Conservation (phyloP, 371 early-diverging fungal species). For the Capillidium rhysosporum region DNA sequence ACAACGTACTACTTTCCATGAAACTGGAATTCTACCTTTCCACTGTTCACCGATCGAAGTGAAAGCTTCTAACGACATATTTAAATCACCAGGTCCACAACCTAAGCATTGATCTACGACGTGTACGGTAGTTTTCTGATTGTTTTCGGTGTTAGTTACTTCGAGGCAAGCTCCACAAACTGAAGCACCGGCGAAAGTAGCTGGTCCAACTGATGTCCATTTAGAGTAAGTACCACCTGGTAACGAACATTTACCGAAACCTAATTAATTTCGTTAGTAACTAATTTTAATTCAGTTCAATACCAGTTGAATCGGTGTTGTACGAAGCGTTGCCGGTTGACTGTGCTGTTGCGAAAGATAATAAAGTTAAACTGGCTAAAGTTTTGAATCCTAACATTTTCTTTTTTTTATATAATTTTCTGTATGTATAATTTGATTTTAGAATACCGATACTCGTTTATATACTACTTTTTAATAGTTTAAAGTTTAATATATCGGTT, state of each 20-base stretch:
- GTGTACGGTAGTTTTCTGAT: neutral
- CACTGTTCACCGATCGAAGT: neutral
- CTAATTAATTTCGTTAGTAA: neutral
- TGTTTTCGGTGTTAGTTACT: neutral
- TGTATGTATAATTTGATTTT: no score
- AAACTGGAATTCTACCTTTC: neutral
- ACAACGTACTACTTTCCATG: conserved; percentile 1
- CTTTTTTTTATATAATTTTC: no score
- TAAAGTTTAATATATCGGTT: no score
- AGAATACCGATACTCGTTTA: neutral
- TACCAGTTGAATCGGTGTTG: conserved; percentile 5
- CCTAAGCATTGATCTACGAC: conserved; percentile 7
- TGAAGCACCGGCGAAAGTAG: neutral
- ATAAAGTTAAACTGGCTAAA: neutral
- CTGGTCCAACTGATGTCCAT: neutral
- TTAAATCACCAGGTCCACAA: neutral
- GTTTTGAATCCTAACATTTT: no score
- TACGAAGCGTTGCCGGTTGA: neutral
- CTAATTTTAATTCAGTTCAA: neutral
- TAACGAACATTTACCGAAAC: conserved; percentile 1
- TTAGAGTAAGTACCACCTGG: neutral
- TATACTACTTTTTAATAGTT: neutral
- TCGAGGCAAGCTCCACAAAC: conserved; percentile 1
- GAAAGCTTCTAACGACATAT: neutral
- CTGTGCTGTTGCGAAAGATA: neutral